These are phyloP conservation scores for Pseudophaeomoniella oleicola DNA, from an alignment of 2,329 filamentous ascomycete genomes.

Conservation along the genomic window DNA sequence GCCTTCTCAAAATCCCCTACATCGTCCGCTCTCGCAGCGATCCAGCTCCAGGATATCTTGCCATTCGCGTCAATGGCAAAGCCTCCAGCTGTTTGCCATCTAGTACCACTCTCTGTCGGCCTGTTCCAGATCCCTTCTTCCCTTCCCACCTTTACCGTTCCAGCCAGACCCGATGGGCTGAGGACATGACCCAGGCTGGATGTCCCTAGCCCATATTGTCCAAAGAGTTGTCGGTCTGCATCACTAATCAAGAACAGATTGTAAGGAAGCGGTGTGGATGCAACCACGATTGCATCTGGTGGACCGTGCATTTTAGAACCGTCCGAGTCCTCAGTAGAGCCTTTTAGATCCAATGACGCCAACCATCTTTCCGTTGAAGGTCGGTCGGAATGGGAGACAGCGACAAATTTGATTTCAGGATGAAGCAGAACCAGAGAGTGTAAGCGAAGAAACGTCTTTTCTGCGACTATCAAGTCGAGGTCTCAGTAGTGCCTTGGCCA, in stretches of 20 bases:
- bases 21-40: conserved; percentile 3
- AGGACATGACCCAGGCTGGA: conserved; percentile 49
- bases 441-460: conserved; percentile 48
- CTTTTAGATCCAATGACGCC: conserved; percentile 31
- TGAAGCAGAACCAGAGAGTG: conserved; percentile 37
- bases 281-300: background rate
- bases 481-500: too few species aligned
- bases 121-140: conserved; percentile 49
- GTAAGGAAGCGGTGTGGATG: conserved; percentile 36
- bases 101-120: conserved; percentile 13
- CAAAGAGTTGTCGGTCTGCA: conserved; percentile 43
- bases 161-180: conserved; percentile 41
- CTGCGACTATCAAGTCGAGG: conserved; percentile 39
- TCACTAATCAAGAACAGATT: conserved; percentile 47
- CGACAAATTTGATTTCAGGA: conserved; percentile 40
- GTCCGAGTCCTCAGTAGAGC: background rate
- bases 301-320: background rate
- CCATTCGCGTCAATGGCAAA: conserved; percentile 4
- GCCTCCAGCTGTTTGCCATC: conserved; percentile 12
- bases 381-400: conserved; percentile 45
- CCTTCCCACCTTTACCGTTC: conserved; percentile 42
- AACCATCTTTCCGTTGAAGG: conserved; percentile 44
- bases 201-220: conserved; percentile 50
- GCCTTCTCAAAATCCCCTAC: conserved; percentile 3
- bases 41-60: conserved; percentile 2